A percentile compares a stretch with the other conserved stretches of the same genome.
phyloP scores from a whole-genome alignment of 2,329 filamentous ascomycete genomes.

The Lachnellula subtilissima region DNA sequence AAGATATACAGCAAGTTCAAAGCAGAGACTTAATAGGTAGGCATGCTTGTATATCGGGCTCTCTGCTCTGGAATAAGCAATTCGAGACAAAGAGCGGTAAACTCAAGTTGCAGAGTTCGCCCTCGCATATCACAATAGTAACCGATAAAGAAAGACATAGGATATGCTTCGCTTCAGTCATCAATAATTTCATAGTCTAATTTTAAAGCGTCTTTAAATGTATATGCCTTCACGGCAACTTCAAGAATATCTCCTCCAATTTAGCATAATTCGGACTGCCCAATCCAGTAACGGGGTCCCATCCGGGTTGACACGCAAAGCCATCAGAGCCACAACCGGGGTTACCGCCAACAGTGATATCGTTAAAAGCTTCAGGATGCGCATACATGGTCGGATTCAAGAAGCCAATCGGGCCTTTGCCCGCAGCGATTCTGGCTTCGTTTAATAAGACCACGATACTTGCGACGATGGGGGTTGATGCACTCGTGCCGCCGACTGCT shows the following conservation, averaged over 20 bases:
- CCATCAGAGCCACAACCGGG: constrained; percentile 29
- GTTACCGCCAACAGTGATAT: constrained; percentile 28
- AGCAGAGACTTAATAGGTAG: too few species aligned
- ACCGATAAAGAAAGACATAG: too few species aligned
- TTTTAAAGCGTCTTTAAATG: too few species aligned
- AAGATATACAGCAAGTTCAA: too few species aligned
- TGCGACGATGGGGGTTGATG: constrained; percentile 51
- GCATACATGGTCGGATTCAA: constrained; percentile 31
- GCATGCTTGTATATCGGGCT: too few species aligned
- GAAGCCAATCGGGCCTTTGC: constrained; percentile 34
- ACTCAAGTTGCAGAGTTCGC: neutral
- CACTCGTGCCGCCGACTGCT: constrained; percentile 22
- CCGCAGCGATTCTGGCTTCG: constrained; percentile 31
- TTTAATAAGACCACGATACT: constrained; percentile 44
- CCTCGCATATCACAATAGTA: neutral
- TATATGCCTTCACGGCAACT: constrained; percentile 6
- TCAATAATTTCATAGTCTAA: too few species aligned
- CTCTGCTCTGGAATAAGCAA: too few species aligned
- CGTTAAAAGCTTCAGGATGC: constrained; percentile 24
- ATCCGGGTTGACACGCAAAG: constrained; percentile 26
- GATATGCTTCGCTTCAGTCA: too few species aligned
- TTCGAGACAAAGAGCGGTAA: too few species aligned
- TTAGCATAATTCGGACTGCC: constrained; percentile 13
- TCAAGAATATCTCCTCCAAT: constrained; percentile 11
- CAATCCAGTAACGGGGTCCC: constrained; percentile 31